Evolutionary conservation across 805 yeast genomes (phyloP).

Genomic region (Saturnispora mendoncae): DNA sequence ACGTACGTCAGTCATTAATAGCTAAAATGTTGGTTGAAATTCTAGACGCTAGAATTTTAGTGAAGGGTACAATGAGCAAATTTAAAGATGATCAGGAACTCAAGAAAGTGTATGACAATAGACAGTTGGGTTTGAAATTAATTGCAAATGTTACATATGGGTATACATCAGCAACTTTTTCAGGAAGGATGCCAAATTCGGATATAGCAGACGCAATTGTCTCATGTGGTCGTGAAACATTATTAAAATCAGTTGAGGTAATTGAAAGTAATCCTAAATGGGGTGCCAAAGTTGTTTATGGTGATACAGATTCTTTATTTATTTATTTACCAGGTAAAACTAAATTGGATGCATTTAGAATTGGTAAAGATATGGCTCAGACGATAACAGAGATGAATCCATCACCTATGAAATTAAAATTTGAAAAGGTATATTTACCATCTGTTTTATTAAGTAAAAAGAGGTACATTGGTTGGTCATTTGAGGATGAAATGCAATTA

Average conservation of each 20-base stretch:
- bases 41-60: slow-evolving; percentile 67
- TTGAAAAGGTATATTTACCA: slow-evolving; percentile 91
- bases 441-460: slow-evolving; percentile 77
- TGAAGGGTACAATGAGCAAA: slow-evolving; percentile 63
- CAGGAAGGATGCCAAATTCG: slow-evolving; percentile 96
- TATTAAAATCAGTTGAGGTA: slow-evolving; percentile 56
- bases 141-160: slow-evolving; percentile 97
- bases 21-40: slow-evolving; percentile 82
- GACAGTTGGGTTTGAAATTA: slow-evolving; percentile 80
- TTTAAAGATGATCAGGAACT: slow-evolving; percentile 40
- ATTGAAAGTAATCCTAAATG: slow-evolving; percentile 54
- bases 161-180: slow-evolving; percentile 86
- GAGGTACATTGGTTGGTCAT: slow-evolving; percentile 82
- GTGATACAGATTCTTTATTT: slow-evolving; percentile 93
- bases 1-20: slow-evolving; percentile 60
- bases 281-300: slow-evolving; percentile 92
- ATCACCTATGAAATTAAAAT: slow-evolving; percentile 71
- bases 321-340: slow-evolving; percentile 82
- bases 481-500: slow-evolving; percentile 46
- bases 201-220: slow-evolving; percentile 95
- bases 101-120: slow-evolving; percentile 52
- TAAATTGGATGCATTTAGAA: slow-evolving; percentile 62
- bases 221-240: slow-evolving; percentile 78
- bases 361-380: slow-evolving; percentile 65
- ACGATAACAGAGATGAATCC: slow-evolving; percentile 61